Evolutionary conservation across 2,329 filamentous ascomycete species (phyloP).

Genomic region (Pestalotiopsis sp.): DNA sequence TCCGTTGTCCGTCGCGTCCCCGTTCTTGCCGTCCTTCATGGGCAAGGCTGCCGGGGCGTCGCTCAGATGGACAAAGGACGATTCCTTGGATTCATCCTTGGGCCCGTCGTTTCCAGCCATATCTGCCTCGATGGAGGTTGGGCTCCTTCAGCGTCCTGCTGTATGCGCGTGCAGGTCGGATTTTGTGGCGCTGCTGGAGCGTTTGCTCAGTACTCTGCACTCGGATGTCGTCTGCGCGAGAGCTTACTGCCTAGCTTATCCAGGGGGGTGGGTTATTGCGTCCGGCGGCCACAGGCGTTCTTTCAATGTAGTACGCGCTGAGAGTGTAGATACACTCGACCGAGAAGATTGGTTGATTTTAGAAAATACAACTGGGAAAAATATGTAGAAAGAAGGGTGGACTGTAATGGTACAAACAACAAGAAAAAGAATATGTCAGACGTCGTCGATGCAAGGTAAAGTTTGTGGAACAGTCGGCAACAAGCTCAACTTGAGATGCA

Average conservation of each 20-base stretch:
- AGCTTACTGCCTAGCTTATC: not conserved
- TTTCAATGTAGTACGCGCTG: not conserved
- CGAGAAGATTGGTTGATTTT: not conserved
- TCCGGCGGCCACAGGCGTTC: not conserved
- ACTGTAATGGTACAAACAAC: not conserved
- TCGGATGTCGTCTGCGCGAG: not conserved
- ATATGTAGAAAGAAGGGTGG: not conserved
- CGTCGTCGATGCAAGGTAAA: not conserved
- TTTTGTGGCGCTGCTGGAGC: not conserved
- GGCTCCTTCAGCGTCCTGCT: not conserved
- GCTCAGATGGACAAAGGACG: conserved; percentile 14
- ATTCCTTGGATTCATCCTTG: conserved; percentile 7
- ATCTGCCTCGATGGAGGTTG: not conserved
- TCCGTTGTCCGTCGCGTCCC: not conserved
- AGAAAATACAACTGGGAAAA: not conserved
- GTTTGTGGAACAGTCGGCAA: not conserved
- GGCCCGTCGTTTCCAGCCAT: not conserved
- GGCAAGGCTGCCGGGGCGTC: conserved; percentile 12
- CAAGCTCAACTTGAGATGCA: not conserved
- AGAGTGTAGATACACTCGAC: not conserved
- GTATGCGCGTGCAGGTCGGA: not conserved
- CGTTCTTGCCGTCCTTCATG: not conserved
- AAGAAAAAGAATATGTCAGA: not conserved
- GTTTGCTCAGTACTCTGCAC: not conserved
- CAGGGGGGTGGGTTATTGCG: not conserved